Base-by-base conservation (phyloP, 2,329 filamentous ascomycete species). In the Hypoxylon sp. region DNA sequence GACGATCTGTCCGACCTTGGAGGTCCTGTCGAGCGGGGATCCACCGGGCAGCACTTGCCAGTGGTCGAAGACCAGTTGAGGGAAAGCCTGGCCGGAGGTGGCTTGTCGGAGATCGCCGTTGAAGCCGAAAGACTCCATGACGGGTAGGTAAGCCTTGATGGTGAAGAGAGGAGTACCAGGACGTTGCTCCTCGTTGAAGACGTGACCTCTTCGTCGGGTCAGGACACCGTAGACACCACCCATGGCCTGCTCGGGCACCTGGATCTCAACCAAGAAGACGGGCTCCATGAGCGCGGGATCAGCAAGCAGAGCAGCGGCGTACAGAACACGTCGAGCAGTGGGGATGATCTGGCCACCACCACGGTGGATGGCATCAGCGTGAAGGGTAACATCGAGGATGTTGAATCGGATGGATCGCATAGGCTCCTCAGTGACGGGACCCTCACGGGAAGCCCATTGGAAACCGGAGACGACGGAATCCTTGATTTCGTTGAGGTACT, bases 401-500 rank as follows among this genome's bases (percentile, higher is more conserved):
- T 99, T 99, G 86, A 96, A 99, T 81, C 94, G 91, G 77, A 95
- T 78, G 66, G 88, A 88, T 75, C 94, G 90, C 91, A 99, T 93
- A 69, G 94, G 94, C 87, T 99, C 94, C 81, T 99, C 94, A 68
- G 89, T 92, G 73, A 99, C 79, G 70, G 94, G 94, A 82, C 94
- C 94, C 85, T 99, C 94, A 74, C 93, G 89, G 69, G 90, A 91
- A 66, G 94, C 94, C 94, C 94, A 99, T 80, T 99, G 94, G 91
- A 99, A 99, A 87, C 94, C 94, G 67, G 94, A 97, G 73, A 97
- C 92, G 68, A 97, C 88, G 57, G 93, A 97, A 75, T 99, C 94
- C 90, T 99, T 99, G 87, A 99, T 99, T 90, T 99, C 94, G 83
- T 91, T 94, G 73, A 99, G 86, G 88, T 97, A 99, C 84, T 99